Percentiles rank a stretch among this genome's conserved stretches.
phyloP scores from a whole-genome alignment of 495 filamentous ascomycete species.

The Penicillium longicatenatum region DNA sequence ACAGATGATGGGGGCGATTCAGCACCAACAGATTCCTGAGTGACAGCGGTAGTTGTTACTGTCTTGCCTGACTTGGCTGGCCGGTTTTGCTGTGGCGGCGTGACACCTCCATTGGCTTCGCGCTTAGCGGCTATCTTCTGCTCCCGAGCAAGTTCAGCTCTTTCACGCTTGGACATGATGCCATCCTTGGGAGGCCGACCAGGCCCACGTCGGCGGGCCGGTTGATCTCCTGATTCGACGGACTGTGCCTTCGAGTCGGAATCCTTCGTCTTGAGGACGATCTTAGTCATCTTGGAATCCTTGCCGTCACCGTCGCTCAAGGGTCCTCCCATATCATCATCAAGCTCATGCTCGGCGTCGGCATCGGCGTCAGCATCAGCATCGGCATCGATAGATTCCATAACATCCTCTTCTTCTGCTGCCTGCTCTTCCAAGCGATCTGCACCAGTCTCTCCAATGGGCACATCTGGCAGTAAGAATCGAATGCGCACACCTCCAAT shows the following conservation, averaged over 20 bases:
- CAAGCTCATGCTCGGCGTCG: slow-evolving; percentile 38
- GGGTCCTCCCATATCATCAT: slow-evolving; percentile 39
- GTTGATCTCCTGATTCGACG: slow-evolving; percentile 43
- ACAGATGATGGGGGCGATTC: slow-evolving; percentile 47
- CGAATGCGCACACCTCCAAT: slow-evolving; percentile 75
- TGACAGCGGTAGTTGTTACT: slow-evolving; percentile 12
- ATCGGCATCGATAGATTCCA: slow-evolving; percentile 32
- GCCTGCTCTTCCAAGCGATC: slow-evolving; percentile 67
- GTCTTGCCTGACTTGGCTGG: slow-evolving; percentile 61
- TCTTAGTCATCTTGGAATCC: slow-evolving; percentile 39
- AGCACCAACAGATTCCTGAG: slow-evolving; percentile 43
- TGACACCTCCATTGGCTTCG: slow-evolving; percentile 48
- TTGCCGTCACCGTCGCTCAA: slow-evolving; percentile 37
- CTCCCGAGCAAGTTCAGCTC: slow-evolving; percentile 65
- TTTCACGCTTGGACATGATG: slow-evolving; percentile 86
- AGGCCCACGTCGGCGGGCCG: slow-evolving; percentile 75
- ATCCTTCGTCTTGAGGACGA: slow-evolving; percentile 43
- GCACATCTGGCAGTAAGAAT: slow-evolving; percentile 74
- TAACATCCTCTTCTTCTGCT: slow-evolving; percentile 44
- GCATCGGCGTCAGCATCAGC: slow-evolving; percentile 11
- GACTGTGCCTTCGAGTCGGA: slow-evolving; percentile 35
- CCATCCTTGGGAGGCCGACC: slow-evolving; percentile 90
- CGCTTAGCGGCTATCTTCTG: slow-evolving; percentile 53
- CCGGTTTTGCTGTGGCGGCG: slow-evolving; percentile 26
- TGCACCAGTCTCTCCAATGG: slow-evolving; percentile 66